Evolutionary conservation across 108 stramenopile genomes (phyloP).

Genomic region (Craspedostauros australis): DNA sequence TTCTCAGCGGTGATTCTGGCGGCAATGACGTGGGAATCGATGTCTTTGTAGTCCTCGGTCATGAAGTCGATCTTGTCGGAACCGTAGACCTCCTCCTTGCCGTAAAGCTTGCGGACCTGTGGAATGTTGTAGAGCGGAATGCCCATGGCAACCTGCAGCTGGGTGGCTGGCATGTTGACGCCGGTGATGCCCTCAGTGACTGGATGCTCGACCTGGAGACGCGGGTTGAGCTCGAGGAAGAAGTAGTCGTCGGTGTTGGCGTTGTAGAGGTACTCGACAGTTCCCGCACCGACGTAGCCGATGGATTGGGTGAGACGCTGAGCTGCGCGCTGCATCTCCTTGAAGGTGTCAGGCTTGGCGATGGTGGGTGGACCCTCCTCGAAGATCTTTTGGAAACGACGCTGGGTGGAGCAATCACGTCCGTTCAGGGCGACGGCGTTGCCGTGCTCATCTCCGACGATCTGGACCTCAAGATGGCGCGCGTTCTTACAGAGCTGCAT

Average conservation of each 20-base stretch:
- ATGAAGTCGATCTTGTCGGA: constrained; percentile 89
- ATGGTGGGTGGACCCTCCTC: constrained; percentile 95
- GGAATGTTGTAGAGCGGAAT: constrained; percentile 94
- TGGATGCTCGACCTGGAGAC: constrained; percentile 97
- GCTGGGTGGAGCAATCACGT: constrained; percentile 97
- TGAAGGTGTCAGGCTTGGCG: constrained; percentile 80
- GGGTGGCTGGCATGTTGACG: constrained; percentile 89
- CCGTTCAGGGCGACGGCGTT: constrained; percentile 95
- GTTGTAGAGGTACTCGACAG: constrained; percentile 98
- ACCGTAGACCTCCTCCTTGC: constrained; percentile 66
- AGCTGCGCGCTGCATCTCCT: constrained; percentile 92
- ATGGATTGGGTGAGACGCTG: constrained; percentile 92
- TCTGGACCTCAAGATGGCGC: constrained; percentile 98
- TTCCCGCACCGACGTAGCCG: constrained; percentile 97
- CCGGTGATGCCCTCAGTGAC: constrained; percentile 91
- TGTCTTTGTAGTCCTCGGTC: constrained; percentile 73
- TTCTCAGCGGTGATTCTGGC: constrained; percentile 99
- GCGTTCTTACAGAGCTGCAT: constrained; percentile 98
- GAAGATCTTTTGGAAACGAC: constrained; percentile 99
- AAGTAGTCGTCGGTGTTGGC: constrained; percentile 89
- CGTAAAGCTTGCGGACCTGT: constrained; percentile 82
- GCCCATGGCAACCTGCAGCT: constrained; percentile 97
- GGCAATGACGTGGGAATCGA: constrained; percentile 92
- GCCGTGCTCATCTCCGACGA: constrained; percentile 96
- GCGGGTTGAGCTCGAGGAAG: constrained; percentile 98